Base-by-base conservation (phyloP, 495 filamentous ascomycete genomes). In the Chlorociboria aeruginascens region DNA sequence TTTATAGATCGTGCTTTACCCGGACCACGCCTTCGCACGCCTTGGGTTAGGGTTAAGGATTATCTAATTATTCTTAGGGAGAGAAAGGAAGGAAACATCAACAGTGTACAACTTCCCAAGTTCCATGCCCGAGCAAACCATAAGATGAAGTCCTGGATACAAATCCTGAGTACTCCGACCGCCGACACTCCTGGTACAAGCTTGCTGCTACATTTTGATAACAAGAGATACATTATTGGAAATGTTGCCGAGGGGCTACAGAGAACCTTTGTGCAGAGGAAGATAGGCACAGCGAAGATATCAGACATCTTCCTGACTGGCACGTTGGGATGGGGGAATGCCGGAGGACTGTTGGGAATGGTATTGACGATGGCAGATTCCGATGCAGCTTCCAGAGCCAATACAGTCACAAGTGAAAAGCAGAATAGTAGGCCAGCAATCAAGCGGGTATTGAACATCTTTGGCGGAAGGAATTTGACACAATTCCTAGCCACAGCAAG, bases 151-250 rank as follows among this genome's bases (percentile, higher is more conserved):
- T 80, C 68, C 61, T 72, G 64, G 56, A 73, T 85, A 37, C 77
- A 90, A 61, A 62, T 96, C 51, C 57, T 90, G 50, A 82, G 77
- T 42, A 83, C 83, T 25, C 89, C 93, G n/a, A 89, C 92, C 56
- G 81, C 81, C 46, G 92, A 98, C 60, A 93, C 92, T 1, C 81
- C 82, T 12, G 93, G 89, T 35, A 85, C 85, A 20, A 73, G 76
- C 13, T 55, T 97, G 25, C 40, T 84, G 29, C 71, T 97, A 8
- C 76, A 86, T 58, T 89, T 87, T 58, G 83, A 88, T 45, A 70
- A 77, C 43, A 79, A 81, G 59, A 78, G 87, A 38, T 98, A 97
- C 61, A 44, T 97, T n/a, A 81, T 98, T 56, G 92, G 92, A 7
- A 81, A 85, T 59, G 56, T 89, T 8, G 67, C 79, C 9, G 93